Evolutionary conservation across 2,329 filamentous ascomycete genomes (phyloP), one percentile per base, ranked within the genome.

Genomic region (Xylaria sp.): DNA sequence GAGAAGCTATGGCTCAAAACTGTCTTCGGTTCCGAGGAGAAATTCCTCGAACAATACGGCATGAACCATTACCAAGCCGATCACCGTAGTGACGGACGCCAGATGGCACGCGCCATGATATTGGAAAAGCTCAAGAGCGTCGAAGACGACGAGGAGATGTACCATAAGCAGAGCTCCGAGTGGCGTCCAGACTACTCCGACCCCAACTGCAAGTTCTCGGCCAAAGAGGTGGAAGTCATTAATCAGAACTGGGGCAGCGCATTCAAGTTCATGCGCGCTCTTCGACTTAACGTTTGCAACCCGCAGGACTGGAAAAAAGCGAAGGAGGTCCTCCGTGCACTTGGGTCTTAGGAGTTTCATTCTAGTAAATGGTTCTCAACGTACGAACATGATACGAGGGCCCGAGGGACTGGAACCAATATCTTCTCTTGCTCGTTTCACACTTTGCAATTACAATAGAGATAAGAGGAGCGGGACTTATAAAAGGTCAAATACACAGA

Each of bases 71-170:
- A 2, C 20, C 39, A 48, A 7, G 31, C 13, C 18, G 51, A 54
- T 25, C 56, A 59, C 23, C 56, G 39, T 44, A 10, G 8, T n/a
- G 46, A 52, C 28, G 46, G 59, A 25, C 56, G 56, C 20, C 25
- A 28, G 25, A 28, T 46, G 39, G 56, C 56, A 10, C 56, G 55
- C 23, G 37, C 34, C 3, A 57, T 57, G 5, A 57, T 57, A 10
- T 25, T 31, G 25, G 13, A 52, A 9, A 5, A 25, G 50, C 2
- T 52, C 3, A 52, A 31, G 10, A n/a, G 10, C 4, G 23, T 15
- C 9, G 25, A 52, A n/a, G 8, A 20, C 28, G 50, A 15, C 12
- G 50, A 52, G 25, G 50, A 52, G 25, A 31, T 31, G 50, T 18
- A 52, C 23, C 12, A 31, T 23, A 31, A 31, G 4, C 50, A 52